A percentile compares a stretch with the other conserved stretches of the same genome.
phyloP scores from a whole-genome alignment of 2,329 filamentous ascomycete genomes.

The Apiospora pterosperma region DNA sequence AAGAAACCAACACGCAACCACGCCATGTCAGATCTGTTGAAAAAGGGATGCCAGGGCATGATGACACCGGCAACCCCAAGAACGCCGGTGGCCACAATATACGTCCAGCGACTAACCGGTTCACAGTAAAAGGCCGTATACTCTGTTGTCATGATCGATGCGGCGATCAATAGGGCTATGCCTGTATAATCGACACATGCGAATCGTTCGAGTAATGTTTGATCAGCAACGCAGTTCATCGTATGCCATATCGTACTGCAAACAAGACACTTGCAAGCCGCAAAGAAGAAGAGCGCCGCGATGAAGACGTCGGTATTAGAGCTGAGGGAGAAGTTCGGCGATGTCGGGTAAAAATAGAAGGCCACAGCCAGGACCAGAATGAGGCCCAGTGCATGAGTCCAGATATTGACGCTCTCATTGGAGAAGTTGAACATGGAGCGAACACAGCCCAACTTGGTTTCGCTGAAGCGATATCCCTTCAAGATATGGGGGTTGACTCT shows the following conservation, averaged over 20 bases:
- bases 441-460: slow-evolving; percentile 86
- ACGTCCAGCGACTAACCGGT: slow-evolving; percentile 77
- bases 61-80: slow-evolving; percentile 86
- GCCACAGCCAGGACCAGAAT: slow-evolving; percentile 82
- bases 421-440: slow-evolving; percentile 75
- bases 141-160: slow-evolving; percentile 96
- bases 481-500: slow-evolving; percentile 91
- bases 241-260: slow-evolving; percentile 98
- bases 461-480: slow-evolving; percentile 88
- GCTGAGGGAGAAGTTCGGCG: slow-evolving; percentile 80
- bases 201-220: slow-evolving; percentile 87
- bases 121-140: slow-evolving; percentile 99
- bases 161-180: slow-evolving; percentile 90
- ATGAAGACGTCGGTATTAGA: slow-evolving; percentile 88
- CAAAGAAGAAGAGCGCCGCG: slow-evolving; percentile 92
- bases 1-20: slow-evolving; percentile 93
- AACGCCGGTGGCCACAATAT: slow-evolving; percentile 76
- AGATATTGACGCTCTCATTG: slow-evolving; percentile 97
- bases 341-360: slow-evolving; percentile 93
- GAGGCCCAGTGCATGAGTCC: slow-evolving; percentile 91
- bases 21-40: slow-evolving; percentile 89
- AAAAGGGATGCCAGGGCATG: slow-evolving; percentile 91
- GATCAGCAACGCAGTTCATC: slow-evolving; percentile 94
- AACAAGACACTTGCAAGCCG: slow-evolving; percentile 88
- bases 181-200: slow-evolving; percentile 98